A percentile compares a stretch with the other conserved stretches of the same genome.
Conservation (phyloP, 805 yeast species). For the Lachancea lanzarotensis region DNA sequence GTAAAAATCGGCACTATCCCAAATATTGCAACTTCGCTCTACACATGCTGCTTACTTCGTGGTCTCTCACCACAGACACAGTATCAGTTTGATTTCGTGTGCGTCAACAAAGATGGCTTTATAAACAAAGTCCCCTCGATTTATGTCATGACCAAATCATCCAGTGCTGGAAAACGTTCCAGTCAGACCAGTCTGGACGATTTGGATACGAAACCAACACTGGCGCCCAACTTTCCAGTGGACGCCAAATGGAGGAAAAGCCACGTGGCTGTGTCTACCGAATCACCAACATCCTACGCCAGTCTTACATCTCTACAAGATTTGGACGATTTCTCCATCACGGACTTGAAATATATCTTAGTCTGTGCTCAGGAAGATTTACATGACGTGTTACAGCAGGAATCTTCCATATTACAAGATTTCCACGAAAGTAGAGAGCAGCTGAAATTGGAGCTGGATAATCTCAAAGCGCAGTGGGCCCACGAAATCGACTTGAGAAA, state of each 20-base stretch:
- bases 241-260: conserved; percentile 13
- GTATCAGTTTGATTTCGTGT: conserved; percentile 31
- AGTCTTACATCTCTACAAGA: conserved; percentile 25
- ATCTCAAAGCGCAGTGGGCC: conserved; percentile 28
- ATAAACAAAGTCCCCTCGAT: conserved; percentile 30
- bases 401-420: conserved; percentile 22
- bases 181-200: conserved; percentile 18
- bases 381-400: conserved; percentile 29
- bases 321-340: conserved; percentile 27
- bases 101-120: conserved; percentile 31
- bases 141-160: conserved; percentile 23
- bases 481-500: conserved; percentile 30
- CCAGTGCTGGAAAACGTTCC: background rate
- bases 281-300: conserved; percentile 19
- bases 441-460: conserved; percentile 25
- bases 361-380: conserved; percentile 31
- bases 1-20: conserved; percentile 27
- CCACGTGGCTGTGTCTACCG: conserved; percentile 5
- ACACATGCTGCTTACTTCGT: conserved; percentile 30
- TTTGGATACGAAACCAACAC: background rate
- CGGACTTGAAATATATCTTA: conserved; percentile 28
- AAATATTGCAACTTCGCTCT: conserved; percentile 24
- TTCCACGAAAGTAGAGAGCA: conserved; percentile 28
- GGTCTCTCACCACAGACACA: conserved; percentile 21
- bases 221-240: conserved; percentile 9